Evolutionary conservation across 2,329 filamentous ascomycete genomes (phyloP), one percentile per base, ranked within the genome.

Genomic region (Xylariales sp.): DNA sequence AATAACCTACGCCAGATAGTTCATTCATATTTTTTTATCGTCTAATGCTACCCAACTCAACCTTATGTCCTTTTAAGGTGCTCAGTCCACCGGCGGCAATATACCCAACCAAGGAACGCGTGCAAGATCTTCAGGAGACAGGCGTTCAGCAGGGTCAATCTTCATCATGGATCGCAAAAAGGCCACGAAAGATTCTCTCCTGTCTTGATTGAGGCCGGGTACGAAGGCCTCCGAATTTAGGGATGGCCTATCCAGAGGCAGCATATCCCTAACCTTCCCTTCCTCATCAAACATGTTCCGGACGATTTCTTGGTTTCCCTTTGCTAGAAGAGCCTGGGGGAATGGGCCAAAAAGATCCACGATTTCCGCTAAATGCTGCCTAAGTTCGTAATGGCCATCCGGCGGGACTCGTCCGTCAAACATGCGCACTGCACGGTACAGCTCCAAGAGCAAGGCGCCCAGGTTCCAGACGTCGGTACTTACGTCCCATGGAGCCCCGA

Each of bases 401-500:
- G 48, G 56, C 16, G 14, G 30, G 18, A 50, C 63, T n/a, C 28
- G 32, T 14, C 68, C 72, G 39, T 45, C 65, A 52, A 75, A 75
- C 70, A 72, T 72, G 14, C 66, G 58, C 5, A 71, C 41, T 8
- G 46, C 43, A 8, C 65, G 65, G 16, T 63, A 70, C 23, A 69
- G 10, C 57, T 75, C 72, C 1, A 73, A 52, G 23, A 75, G 10
- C 5, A 72, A 53, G 28, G 72, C 66, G 2, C 74, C 72, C 0
- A 76, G 65, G 49, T 75, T 76, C 73, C 73, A 75, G 32, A 49
- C 62, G 55, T 75, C 74, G 1, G 62, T 68, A 0, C 49, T 65
- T 16, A 12, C 39, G 43, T 73, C 71, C 74, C 74, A 76, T 10
- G 68, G 61, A 6, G 74, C 74, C 23, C 28, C 39, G 34, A 75